Conservation (phyloP, 2,329 filamentous ascomycete species). For the Simplicillium aogashimaense region DNA sequence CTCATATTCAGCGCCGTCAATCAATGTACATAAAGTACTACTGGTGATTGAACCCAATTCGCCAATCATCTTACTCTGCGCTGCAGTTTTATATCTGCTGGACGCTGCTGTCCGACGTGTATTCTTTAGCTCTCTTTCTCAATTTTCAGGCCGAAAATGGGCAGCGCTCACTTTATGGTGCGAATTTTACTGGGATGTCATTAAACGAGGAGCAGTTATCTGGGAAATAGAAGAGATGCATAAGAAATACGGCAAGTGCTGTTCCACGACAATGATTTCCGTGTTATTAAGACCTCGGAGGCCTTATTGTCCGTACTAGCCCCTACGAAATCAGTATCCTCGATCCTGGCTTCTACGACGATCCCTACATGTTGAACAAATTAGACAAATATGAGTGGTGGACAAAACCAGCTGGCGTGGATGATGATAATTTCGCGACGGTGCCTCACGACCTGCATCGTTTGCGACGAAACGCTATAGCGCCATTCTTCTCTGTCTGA, state of each 20-base stretch:
- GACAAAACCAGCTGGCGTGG: conserved; percentile 20
- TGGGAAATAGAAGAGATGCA: conserved; percentile 31
- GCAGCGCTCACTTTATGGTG: conserved; percentile 28
- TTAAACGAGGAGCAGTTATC: conserved; percentile 29
- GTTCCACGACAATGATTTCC: too few species aligned
- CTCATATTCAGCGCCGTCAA: too few species aligned
- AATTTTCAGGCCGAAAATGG: conserved; percentile 27
- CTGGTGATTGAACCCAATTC: too few species aligned
- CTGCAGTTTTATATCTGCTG: too few species aligned
- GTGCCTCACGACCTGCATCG: conserved; percentile 22
- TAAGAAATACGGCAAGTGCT: conserved; percentile 17
- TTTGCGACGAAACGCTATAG: conserved; percentile 22
- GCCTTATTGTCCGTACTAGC: conserved; percentile 27
- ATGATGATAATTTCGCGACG: conserved; percentile 22
- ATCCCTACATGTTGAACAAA: conserved; percentile 22
- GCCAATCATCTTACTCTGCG: too few species aligned
- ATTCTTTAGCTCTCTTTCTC: conserved; percentile 26
- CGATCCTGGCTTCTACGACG: conserved; percentile 26
- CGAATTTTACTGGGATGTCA: conserved; percentile 32
- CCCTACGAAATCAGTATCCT: conserved; percentile 28
- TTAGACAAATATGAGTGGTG: conserved; percentile 23
- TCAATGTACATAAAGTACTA: too few species aligned
- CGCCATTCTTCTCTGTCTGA: conserved; percentile 22
- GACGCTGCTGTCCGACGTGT: conserved; percentile 17
- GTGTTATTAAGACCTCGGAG: conserved; percentile 6